Evolutionary conservation across 163 green algal genomes (phyloP).

Genomic region (Chlamydomonas reinhardtii): DNA sequence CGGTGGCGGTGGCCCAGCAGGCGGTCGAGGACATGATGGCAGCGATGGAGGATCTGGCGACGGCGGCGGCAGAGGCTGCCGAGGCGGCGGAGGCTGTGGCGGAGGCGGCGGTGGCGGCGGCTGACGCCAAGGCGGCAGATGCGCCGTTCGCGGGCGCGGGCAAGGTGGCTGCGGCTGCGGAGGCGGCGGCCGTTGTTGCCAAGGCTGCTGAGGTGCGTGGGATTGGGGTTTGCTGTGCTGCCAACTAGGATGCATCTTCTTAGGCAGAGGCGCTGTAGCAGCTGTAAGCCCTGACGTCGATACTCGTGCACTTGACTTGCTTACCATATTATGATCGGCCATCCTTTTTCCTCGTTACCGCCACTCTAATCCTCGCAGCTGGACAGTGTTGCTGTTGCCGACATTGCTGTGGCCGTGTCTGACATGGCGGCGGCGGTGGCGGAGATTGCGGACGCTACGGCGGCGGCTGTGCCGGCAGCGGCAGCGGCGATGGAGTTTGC

Average conservation of each 20-base stretch:
- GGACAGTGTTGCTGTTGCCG: not conserved
- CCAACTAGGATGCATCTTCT: no score
- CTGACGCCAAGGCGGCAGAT: constrained; percentile 6
- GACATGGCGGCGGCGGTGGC: constrained; percentile 45
- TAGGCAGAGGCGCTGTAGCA: no score
- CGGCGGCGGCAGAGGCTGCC: constrained; percentile 4
- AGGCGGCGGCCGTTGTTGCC: constrained; percentile 26
- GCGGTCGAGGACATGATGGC: constrained; percentile 33
- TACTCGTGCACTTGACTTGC: no score
- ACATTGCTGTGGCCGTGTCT: not conserved
- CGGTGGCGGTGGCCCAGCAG: constrained; percentile 33
- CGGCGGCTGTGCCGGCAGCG: constrained; percentile 29
- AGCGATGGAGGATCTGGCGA: constrained; percentile 30
- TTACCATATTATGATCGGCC: no score
- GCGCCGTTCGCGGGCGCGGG: not conserved
- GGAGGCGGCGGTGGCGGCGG: not conserved
- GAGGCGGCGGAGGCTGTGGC: not conserved
- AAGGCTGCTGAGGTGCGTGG: constrained; percentile 38
- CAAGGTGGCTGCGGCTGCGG: constrained; percentile 27
- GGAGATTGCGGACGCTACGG: constrained; percentile 36
- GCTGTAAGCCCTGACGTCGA: no score
- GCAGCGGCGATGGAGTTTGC: constrained; percentile 12
- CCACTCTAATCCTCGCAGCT: not conserved
- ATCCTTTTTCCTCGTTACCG: no score
- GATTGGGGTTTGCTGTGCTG: not conserved